Percentiles rank a stretch among this genome's conserved stretches.
Conservation (phyloP, 768 basidiomycete species). For the Piloderma croceum region DNA sequence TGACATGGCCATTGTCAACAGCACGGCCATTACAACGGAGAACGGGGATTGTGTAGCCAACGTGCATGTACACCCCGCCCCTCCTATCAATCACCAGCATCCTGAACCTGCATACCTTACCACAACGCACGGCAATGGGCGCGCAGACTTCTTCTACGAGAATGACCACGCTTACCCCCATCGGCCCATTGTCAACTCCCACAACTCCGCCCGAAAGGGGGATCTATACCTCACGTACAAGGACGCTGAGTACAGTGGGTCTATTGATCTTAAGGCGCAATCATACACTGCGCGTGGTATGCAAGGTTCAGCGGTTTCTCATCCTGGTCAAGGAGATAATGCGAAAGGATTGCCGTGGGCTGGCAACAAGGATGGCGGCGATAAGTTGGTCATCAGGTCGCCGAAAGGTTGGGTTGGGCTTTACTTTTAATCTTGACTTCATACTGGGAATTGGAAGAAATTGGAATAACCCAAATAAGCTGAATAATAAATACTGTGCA, state of each 20-base stretch:
- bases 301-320: slow-evolving; percentile 12
- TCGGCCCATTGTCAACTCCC: slow-evolving; percentile 43
- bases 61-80: slow-evolving; percentile 39
- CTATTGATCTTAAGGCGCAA: slow-evolving; percentile 37
- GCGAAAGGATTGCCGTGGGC: slow-evolving; percentile 18
- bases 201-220: slow-evolving; percentile 44
- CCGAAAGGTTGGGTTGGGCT: slow-evolving; percentile 23
- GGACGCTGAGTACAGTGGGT: slow-evolving; percentile 45
- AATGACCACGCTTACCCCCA: slow-evolving; percentile 33
- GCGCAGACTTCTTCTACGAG: slow-evolving; percentile 46
- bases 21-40: slow-evolving; percentile 41
- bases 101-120: slow-evolving; percentile 30
- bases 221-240: slow-evolving; percentile 54
- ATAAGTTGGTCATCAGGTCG: slow-evolving; percentile 18
- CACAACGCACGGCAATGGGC: slow-evolving; percentile 50
- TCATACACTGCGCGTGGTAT: slow-evolving; percentile 25
- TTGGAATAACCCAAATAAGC: no score
- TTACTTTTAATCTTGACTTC: slow-evolving; percentile 24
- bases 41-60: slow-evolving; percentile 45
- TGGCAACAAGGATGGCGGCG: slow-evolving; percentile 25
- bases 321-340: slow-evolving; percentile 5
- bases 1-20: slow-evolving; percentile 41
- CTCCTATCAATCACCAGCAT: slow-evolving; percentile 24
- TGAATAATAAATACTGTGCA: no score
- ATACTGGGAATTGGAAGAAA: no score